These are phyloP conservation scores for Monosporascus sp. DNA, from an alignment of 2,329 filamentous ascomycete genomes.

Conservation along the genomic window DNA sequence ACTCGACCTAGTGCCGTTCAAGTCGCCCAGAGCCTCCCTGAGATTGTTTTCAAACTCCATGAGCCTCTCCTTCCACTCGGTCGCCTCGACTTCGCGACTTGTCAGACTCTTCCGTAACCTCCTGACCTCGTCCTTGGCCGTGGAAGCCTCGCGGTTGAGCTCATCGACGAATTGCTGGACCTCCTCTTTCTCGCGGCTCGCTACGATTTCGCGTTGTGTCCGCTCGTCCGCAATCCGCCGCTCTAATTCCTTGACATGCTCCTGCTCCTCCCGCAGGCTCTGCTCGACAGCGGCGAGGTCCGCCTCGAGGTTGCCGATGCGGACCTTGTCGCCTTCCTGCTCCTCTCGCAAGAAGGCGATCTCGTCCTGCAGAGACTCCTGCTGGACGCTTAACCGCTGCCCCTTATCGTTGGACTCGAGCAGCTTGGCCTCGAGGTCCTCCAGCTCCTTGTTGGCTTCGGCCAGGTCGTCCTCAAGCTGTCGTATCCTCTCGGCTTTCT, in stretches of 20 bases:
- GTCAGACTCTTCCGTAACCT: conserved; percentile 77
- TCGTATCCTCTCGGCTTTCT: conserved; percentile 72
- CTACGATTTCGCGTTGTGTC: conserved; percentile 79
- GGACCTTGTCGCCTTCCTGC: conserved; percentile 96
- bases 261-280: conserved; percentile 76
- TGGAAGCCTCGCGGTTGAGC: conserved; percentile 76
- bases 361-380: conserved; percentile 87
- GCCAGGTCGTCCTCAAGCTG: conserved; percentile 77
- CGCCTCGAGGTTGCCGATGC: conserved; percentile 88
- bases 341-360: conserved; percentile 94
- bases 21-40: conserved; percentile 79
- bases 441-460: conserved; percentile 81
- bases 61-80: conserved; percentile 85
- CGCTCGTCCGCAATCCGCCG: conserved; percentile 74
- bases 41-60: conserved; percentile 87
- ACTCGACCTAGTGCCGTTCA: conserved; percentile 79
- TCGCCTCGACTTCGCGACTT: conserved; percentile 80
- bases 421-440: conserved; percentile 77
- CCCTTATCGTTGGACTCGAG: conserved; percentile 83
- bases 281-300: conserved; percentile 75
- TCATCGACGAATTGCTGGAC: conserved; percentile 91
- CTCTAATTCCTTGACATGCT: conserved; percentile 67
- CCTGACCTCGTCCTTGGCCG: conserved; percentile 80
- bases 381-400: conserved; percentile 81
- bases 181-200: conserved; percentile 87